A percentile compares a stretch with the other conserved stretches of the same genome.
Conservation (phyloP, 495 filamentous ascomycete genomes). For the Penicillium coffeae region DNA sequence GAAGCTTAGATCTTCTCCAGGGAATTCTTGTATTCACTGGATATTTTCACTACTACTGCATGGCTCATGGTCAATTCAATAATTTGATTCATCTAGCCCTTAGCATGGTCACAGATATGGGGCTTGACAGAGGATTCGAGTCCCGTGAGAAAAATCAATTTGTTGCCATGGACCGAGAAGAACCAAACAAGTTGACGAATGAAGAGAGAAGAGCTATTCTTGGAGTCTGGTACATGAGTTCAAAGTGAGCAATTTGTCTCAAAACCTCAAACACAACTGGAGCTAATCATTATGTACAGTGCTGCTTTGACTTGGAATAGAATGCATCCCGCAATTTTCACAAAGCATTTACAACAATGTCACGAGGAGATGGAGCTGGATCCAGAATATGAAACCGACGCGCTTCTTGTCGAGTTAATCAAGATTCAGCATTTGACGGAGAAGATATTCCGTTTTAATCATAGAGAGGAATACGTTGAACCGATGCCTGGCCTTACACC, state of each 20-base stretch:
- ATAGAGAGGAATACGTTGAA: background rate
- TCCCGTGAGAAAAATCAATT: background rate
- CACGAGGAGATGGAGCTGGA: background rate
- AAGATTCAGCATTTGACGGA: background rate
- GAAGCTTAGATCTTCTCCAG: background rate
- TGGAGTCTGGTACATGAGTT: background rate
- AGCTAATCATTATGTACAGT: too few relatives aligned
- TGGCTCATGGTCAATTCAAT: background rate
- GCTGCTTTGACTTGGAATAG: background rate
- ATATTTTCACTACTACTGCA: background rate
- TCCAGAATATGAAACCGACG: background rate
- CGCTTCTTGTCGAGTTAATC: background rate
- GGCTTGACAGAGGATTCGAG: background rate
- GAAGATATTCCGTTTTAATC: background rate
- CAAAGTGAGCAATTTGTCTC: background rate
- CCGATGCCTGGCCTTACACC: background rate
- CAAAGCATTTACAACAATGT: background rate
- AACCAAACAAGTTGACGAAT: background rate
- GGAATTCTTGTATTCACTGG: background rate
- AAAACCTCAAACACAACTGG: too few relatives aligned
- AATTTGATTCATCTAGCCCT: background rate
- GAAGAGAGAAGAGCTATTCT: background rate
- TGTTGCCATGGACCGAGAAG: background rate
- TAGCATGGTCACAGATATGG: background rate
- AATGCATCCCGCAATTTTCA: background rate